Base-by-base conservation (phyloP, 176 grass and related monocot species). In the Aegilops umbellulata region DNA sequence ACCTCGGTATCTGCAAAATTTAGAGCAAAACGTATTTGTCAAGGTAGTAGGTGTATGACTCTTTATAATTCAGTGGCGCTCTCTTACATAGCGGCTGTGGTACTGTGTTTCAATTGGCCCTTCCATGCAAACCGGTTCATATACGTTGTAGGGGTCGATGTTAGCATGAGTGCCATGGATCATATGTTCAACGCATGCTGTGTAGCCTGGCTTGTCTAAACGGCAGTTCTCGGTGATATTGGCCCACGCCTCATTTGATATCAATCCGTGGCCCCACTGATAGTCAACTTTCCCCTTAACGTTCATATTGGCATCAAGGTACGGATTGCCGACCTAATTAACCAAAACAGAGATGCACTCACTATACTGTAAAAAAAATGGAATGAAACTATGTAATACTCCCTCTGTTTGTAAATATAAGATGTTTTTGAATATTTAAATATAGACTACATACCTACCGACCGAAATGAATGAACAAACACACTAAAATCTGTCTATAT, bases 181-280 rank as follows among this genome's bases (percentile, higher is more conserved):
- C 41, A 49, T 32, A 27, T 73, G 35, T 46, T 66, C 68, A 13
- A 31, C 2, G 25, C 80, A 91, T 24, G 19, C 31, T 3, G 68
- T 20, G 10, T 51, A 55, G 46, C 75, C 35, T 2, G 34, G 24
- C 27, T 13, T 3, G 25, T 67, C 44, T n/a, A 83, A 90, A 8
- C 80, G 79, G 73, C 89, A 91, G 51, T 69, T 29, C 63, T 70
- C 87, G 49, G 69, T 86, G 23, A 87, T 91, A 22, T 82, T 68
- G 44, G 27, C 72, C 2, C 11, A 31, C 8, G 24, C 51, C 61
- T 82, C 83, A 12, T 90, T 60, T 7, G 88, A 90, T 63, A 90
- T 77, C 42, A 90, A 29, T 29, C 83, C 83, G 78, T 90, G 88
- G 57, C 61, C 69, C 88, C 88, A 90, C 20, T 83, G 2, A 36